Evolutionary conservation across 2,329 filamentous ascomycete genomes (phyloP).

Genomic region (Nothophaeocryptopus gaeumannii): DNA sequence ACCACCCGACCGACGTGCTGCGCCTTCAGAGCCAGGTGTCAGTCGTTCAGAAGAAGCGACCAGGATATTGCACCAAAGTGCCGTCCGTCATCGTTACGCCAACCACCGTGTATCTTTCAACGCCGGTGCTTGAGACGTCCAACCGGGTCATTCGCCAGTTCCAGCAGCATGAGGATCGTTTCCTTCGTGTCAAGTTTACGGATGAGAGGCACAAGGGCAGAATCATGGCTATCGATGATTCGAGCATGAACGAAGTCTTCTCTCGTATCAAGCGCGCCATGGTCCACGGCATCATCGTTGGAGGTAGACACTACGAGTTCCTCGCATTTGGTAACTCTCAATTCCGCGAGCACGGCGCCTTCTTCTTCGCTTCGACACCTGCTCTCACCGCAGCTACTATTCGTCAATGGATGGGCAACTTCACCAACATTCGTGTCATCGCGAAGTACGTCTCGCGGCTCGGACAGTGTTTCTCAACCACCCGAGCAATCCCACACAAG

Average conservation of each 20-base stretch:
- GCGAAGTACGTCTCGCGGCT: constrained; percentile 86
- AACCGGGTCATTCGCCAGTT: constrained; percentile 82
- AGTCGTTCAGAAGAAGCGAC: constrained; percentile 37
- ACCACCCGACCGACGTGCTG: constrained; percentile 72
- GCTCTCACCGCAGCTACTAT: constrained; percentile 71
- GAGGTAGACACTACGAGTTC: constrained; percentile 79
- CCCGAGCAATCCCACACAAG: constrained; percentile 65
- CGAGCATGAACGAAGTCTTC: constrained; percentile 55
- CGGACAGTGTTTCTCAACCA: constrained; percentile 95
- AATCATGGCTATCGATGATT: constrained; percentile 32
- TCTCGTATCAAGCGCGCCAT: constrained; percentile 69
- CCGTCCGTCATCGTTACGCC: constrained; percentile 80
- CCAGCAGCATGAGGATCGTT: constrained; percentile 67
- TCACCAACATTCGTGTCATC: constrained; percentile 75
- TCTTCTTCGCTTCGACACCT: constrained; percentile 78
- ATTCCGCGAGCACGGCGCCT: constrained; percentile 85
- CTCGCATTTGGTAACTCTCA: constrained; percentile 95
- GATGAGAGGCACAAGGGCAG: constrained; percentile 65
- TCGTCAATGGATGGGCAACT: constrained; percentile 80
- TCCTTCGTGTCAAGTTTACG: constrained; percentile 83
- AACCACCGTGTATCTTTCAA: constrained; percentile 73
- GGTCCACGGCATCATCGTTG: constrained; percentile 75
- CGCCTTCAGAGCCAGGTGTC: constrained; percentile 41
- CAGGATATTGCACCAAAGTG: constrained; percentile 70
- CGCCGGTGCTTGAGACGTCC: constrained; percentile 77